Conservation (phyloP, 169 alveolate species). For the Babesia bovis region DNA sequence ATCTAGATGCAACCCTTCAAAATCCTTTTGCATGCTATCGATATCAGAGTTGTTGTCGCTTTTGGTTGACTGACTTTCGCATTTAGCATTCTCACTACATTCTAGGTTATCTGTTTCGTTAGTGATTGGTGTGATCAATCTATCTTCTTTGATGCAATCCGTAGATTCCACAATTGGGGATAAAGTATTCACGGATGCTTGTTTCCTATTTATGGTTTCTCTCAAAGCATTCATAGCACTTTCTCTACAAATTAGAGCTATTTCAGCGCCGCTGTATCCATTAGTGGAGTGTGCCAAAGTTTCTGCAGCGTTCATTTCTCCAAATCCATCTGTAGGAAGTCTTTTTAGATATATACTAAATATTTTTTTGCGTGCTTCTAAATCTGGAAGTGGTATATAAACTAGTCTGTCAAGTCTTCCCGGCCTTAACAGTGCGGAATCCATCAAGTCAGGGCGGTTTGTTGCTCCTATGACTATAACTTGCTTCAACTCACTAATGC, state of each 20-base stretch:
- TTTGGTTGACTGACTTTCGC: too few relatives aligned
- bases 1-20: background rate
- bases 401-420: slow-evolving; percentile 98
- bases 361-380: slow-evolving; percentile 89
- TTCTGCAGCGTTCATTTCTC: slow-evolving; percentile 84
- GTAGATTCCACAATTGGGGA: background rate
- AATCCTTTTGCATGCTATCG: background rate
- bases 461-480: slow-evolving; percentile 98
- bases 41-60: background rate
- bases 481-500: slow-evolving; percentile 84
- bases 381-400: slow-evolving; percentile 97
- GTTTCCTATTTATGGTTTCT: slow-evolving; percentile 16
- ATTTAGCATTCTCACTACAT: too few relatives aligned
- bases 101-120: background rate
- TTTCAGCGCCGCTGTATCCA: slow-evolving; percentile 95
- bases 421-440: slow-evolving; percentile 96
- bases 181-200: background rate
- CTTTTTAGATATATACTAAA: slow-evolving; percentile 73
- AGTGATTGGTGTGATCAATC: background rate
- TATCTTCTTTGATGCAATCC: background rate
- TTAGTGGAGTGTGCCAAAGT: slow-evolving; percentile 90
- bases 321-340: slow-evolving; percentile 54
- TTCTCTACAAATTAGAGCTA: slow-evolving; percentile 88
- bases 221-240: slow-evolving; percentile 77
- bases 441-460: slow-evolving; percentile 96